These are phyloP conservation scores for Ilex paraguariensis DNA, from an alignment of 305 asterid species.

Conservation along the genomic window DNA sequence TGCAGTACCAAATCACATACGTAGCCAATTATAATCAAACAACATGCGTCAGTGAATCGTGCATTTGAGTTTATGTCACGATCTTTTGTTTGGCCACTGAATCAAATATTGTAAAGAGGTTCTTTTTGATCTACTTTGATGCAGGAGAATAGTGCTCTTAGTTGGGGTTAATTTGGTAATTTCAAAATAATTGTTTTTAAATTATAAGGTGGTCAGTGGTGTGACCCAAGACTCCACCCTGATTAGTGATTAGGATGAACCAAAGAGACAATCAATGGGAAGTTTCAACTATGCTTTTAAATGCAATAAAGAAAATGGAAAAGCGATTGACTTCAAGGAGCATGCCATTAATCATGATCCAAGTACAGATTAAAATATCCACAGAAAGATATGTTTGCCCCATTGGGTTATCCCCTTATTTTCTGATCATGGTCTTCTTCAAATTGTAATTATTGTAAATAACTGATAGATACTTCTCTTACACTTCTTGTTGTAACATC, in stretches of 20 bases:
- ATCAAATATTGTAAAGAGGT: no score
- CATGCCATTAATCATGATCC: slow-evolving; percentile 24
- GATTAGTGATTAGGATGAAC: slow-evolving; percentile 3
- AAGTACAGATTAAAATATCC: slow-evolving; percentile 10
- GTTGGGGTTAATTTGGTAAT: no score
- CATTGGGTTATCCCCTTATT: slow-evolving; percentile 13
- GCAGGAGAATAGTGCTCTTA: no score
- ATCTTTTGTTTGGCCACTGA: no score
- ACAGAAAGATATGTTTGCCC: slow-evolving; percentile 6
- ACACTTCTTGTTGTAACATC: neutral
- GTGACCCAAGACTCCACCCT: slow-evolving; percentile 28
- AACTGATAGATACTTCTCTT: neutral
- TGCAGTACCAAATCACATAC: no score
- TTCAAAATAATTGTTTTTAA: no score
- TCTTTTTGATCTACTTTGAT: no score
- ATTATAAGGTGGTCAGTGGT: slow-evolving; percentile 2
- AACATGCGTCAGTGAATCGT: no score
- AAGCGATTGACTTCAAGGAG: slow-evolving; percentile 24
- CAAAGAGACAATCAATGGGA: slow-evolving; percentile 17
- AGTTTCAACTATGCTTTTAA: slow-evolving; percentile 20
- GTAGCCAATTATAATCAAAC: no score
- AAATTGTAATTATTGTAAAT: neutral
- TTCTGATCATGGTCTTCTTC: slow-evolving; percentile 13
- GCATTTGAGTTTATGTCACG: no score
- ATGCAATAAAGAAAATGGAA: slow-evolving; percentile 15